Evolutionary conservation across 495 filamentous ascomycete genomes (phyloP).

Genomic region (Rusavskia elegans): DNA sequence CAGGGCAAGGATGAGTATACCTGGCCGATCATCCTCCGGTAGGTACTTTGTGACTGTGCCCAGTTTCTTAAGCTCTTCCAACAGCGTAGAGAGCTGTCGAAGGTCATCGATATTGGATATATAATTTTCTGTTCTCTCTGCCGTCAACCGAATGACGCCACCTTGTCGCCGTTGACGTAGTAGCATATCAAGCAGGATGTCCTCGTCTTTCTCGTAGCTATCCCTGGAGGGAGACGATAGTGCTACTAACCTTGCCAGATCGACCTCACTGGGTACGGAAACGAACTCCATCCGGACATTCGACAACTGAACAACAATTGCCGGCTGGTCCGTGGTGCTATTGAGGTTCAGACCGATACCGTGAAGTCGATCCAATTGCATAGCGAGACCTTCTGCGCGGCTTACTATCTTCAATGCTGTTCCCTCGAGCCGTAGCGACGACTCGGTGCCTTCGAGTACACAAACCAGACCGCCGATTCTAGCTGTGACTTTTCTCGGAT

Average conservation of each 20-base stretch:
- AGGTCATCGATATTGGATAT: conserved; percentile 45
- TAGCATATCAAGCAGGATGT: conserved; percentile 87
- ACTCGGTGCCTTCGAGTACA: conserved; percentile 58
- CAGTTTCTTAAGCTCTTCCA: conserved; percentile 61
- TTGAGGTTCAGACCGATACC: conserved; percentile 51
- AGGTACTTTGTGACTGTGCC: conserved; percentile 87
- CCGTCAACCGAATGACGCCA: conserved; percentile 55
- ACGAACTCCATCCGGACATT: conserved; percentile 63
- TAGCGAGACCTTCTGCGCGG: conserved; percentile 48
- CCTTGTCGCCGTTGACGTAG: conserved; percentile 83
- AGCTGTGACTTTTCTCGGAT: conserved; percentile 41
- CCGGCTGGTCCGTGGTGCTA: conserved; percentile 30
- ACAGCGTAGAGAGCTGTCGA: conserved; percentile 46
- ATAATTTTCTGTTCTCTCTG: conserved; percentile 41
- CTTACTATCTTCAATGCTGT: conserved; percentile 65
- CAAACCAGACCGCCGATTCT: conserved; percentile 61
- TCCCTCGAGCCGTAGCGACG: conserved; percentile 56
- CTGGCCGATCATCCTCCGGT: conserved; percentile 89
- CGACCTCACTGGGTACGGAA: conserved; percentile 53
- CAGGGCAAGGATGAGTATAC: conserved; percentile 59
- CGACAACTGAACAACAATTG: conserved; percentile 35
- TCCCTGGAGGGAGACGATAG: conserved; percentile 84
- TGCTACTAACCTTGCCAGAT: conserved; percentile 67
- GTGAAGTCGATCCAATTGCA: conserved; percentile 61
- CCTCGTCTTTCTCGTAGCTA: conserved; percentile 82